phyloP scores from a whole-genome alignment of 106 monocot genomes.

The Xerophyta viscosa region DNA sequence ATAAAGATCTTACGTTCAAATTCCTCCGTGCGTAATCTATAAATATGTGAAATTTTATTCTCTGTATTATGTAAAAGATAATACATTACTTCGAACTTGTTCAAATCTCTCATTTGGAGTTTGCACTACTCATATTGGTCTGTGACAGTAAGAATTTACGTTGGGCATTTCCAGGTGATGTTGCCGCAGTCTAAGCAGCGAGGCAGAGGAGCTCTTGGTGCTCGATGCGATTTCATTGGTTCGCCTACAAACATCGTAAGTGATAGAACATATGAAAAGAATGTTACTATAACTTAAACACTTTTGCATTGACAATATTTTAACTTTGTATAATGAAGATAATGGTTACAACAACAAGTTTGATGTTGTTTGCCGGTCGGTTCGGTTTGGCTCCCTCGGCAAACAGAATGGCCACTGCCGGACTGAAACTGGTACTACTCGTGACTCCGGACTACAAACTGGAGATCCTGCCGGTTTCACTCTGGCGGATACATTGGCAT shows the following conservation, averaged over 20 bases:
- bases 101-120: no score
- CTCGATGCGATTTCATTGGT: conserved; percentile 83
- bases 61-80: no score
- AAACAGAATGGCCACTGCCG: conserved; percentile 85
- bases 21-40: no score
- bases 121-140: no score
- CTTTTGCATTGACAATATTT: not conserved
- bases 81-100: no score
- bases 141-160: no score
- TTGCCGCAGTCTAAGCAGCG: conserved; percentile 22
- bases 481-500: conserved; percentile 84
- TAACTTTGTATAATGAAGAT: conserved; percentile 16
- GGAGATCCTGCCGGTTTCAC: conserved; percentile 99
- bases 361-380: conserved; percentile 91
- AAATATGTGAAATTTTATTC: no score
- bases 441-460: conserved; percentile 94
- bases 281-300: no score
- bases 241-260: conserved; percentile 85
- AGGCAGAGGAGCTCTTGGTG: conserved; percentile 49
- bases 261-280: no score
- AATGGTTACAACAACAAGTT: conserved; percentile 74
- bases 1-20: no score
- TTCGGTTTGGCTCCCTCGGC: conserved; percentile 91
- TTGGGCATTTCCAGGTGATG: no score
- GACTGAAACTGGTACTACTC: conserved; percentile 85